Base-by-base conservation (phyloP, 768 basidiomycete genomes). In the Pulveroboletus sp. region DNA sequence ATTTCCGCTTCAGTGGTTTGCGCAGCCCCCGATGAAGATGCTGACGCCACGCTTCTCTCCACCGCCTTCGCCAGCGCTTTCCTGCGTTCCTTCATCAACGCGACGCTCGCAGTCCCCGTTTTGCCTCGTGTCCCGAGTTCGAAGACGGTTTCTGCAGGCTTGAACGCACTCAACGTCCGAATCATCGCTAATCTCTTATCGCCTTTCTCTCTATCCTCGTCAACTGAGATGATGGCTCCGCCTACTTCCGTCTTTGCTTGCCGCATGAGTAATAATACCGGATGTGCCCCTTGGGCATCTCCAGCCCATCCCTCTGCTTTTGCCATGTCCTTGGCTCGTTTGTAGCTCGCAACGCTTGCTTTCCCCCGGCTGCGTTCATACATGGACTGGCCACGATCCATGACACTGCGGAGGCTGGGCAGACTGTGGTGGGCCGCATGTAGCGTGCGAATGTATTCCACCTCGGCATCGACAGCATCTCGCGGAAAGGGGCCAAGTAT, bases 281-380 rank as follows among this genome's bases (percentile, higher is more conserved):
- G 88, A 65, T 95, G 90, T 14, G 82, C 69, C 12, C 82, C 75
- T 41, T 82, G 80, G 6, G 56, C 42, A 20, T 81, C 77, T 3
- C 80, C 82, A 3, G 84, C 80, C 84, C 87, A 91, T 46, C 84
- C 81, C 1, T 77, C 78, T 16, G 66, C 64, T 59, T 88, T 90
- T 40, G 77, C 74, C 75, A 97, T 86, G 49, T 85, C 86, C 62
- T 98, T 98, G 13, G 94, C 87, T 6, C 94, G 82, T 55, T 85
- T 82, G 70, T 97, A 91, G 61, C 87, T 88, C 47, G 84, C 84
- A 14, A 79, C 77, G 60, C 85, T 88, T 16, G 95, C 94, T 63
- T 94, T 97, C 19, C 87, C 88, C 65, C 91, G 86, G 52, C 90
- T 91, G 27, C 93, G 84, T 60, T 97, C 94, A 65, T 95, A 98